Conservation (phyloP, 805 yeast genomes). For the Lipomyces spencermartinsiae region DNA sequence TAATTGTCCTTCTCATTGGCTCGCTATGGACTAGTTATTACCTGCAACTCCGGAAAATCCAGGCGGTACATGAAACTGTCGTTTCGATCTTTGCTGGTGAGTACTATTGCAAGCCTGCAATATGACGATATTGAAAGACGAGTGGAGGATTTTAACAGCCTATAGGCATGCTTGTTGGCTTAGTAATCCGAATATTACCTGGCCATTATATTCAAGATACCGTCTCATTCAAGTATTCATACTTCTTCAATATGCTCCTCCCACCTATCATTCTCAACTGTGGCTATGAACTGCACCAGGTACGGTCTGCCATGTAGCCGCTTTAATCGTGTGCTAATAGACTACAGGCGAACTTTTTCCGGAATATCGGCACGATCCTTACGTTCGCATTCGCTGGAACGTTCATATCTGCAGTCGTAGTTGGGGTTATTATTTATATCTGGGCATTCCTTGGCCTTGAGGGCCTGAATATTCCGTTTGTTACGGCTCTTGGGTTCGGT, state of each 20-base stretch:
- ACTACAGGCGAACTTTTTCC: constrained; percentile 79
- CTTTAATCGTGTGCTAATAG: background rate
- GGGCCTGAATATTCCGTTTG: constrained; percentile 84
- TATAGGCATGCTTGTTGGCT: constrained; percentile 66
- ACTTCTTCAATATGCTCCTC: constrained; percentile 88
- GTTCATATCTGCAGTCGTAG: constrained; percentile 84
- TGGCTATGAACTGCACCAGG: constrained; percentile 91
- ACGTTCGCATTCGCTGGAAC: constrained; percentile 98
- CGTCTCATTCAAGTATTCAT: constrained; percentile 90
- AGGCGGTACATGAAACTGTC: constrained; percentile 96
- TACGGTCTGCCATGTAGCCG: background rate
- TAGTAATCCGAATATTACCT: constrained; percentile 86
- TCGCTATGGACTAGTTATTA: constrained; percentile 96
- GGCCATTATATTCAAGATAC: constrained; percentile 98
- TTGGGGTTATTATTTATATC: constrained; percentile 81
- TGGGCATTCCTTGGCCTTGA: constrained; percentile 95
- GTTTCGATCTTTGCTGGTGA: constrained; percentile 94
- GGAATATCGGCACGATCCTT: constrained; percentile 87
- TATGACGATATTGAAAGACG: background rate
- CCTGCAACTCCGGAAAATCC: constrained; percentile 86
- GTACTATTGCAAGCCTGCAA: constrained; percentile 45
- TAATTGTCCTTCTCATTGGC: constrained; percentile 76
- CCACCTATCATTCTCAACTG: constrained; percentile 97
- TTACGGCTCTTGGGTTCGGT: constrained; percentile 95
- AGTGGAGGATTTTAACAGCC: background rate